Percentiles rank a stretch among this genome's conserved stretches.
These are phyloP conservation scores for Penicillium cinerascens DNA, from an alignment of 495 filamentous ascomycete species.

Conservation along the genomic window DNA sequence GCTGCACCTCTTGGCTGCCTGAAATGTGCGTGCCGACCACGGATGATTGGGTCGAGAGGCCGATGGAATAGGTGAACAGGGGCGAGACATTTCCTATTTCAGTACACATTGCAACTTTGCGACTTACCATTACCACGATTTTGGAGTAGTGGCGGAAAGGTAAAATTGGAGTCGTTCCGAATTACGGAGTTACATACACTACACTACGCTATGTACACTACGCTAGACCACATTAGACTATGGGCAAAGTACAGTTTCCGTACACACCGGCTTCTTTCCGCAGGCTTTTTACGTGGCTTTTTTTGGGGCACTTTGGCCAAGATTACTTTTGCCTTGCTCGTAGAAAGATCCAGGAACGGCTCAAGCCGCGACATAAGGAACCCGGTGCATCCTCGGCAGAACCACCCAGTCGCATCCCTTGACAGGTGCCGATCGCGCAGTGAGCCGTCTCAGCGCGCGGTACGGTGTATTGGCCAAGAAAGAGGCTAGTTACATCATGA, in stretches of 20 bases:
- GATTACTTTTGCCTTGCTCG: too few species aligned
- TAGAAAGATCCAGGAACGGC: constrained; percentile 12
- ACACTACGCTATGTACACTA: too few species aligned
- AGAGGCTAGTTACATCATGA: not conserved
- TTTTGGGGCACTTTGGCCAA: not conserved
- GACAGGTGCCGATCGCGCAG: constrained; percentile 21
- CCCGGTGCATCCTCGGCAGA: constrained; percentile 12
- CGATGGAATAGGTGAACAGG: not conserved
- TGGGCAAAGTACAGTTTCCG: too few species aligned
- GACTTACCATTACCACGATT: too few species aligned
- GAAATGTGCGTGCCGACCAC: constrained; percentile 14
- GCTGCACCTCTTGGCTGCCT: constrained; percentile 13
- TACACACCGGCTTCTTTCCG: constrained; percentile 11
- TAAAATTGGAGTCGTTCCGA: not conserved
- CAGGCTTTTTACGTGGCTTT: not conserved
- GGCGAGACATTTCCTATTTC: not conserved
- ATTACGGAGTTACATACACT: not conserved
- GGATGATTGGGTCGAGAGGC: not conserved
- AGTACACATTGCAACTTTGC: too few species aligned
- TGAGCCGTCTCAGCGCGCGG: not conserved
- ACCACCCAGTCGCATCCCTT: constrained; percentile 18
- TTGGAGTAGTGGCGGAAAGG: not conserved
- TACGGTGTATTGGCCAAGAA: not conserved
- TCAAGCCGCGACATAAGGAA: not conserved
- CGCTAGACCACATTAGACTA: too few species aligned